Base-by-base conservation (phyloP, 2,329 filamentous ascomycete species). In the Colletotrichum tropicale region DNA sequence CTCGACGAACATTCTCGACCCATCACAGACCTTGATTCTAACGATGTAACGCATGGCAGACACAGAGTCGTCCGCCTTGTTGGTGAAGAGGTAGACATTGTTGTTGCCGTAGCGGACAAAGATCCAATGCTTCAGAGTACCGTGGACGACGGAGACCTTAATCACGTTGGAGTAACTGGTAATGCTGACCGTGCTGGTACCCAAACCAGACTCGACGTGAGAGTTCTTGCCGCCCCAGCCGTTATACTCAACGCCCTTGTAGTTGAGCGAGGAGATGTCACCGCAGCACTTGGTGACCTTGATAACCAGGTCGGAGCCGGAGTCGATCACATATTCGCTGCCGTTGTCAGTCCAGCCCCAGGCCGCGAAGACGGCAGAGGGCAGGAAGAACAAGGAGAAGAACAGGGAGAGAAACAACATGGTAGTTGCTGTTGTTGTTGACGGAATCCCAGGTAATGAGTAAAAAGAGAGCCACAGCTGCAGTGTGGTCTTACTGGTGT, bases 51-150 rank as follows among this genome's bases (percentile, higher is more conserved):
- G 81, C 60, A 84, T 84, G 1, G 84, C 84, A 4, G 83, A 84
- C 34, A 86, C 80, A 32, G 82, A 85, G 32, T 80, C 78, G 38
- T 86, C 85, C 6, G 80, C 81, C 78, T 86, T 87, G 77, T 86
- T 86, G 76, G 85, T 86, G 76, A 86, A 85, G 36, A 87, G 84
- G 72, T 87, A 86, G 15, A 84, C 81, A 66, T 85, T 84, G 71
- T 83, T 81, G 78, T 85, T 83, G 67, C 81, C 82, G 76, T 84
- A 84, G 61, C 83, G 79, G 52, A 83, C 36, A 34, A 60, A 65
- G 32, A 85, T 79, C 66, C 83, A 83, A 69, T 85, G 83, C 77
- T 83, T 82, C 1, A 84, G 77, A 2, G 82, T 83, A 52, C 83
- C 83, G 66, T 82, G 80, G 21, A 78, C 78, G 28, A 84, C 83